Conservation (phyloP, 2,329 filamentous ascomycete species). For the Botrytis deweyae region DNA sequence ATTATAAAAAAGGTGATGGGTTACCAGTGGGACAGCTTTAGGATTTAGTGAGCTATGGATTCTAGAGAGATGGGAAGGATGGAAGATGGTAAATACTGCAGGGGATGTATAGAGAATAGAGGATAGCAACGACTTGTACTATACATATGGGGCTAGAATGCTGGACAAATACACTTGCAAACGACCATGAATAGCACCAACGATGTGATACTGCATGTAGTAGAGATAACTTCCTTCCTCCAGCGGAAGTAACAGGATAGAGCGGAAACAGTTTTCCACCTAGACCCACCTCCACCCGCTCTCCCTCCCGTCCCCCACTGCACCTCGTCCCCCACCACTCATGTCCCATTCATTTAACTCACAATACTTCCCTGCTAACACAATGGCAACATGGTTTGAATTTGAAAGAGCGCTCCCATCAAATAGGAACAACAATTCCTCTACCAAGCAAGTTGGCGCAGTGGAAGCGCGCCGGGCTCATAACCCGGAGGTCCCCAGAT, state of each 20-base stretch:
- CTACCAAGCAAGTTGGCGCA: constrained; percentile 41
- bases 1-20: constrained; percentile 2
- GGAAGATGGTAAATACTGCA: not conserved
- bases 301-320: not conserved
- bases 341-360: not conserved
- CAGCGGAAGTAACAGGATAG: not conserved
- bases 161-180: not conserved
- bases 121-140: not conserved
- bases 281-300: not conserved
- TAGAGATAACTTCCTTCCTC: not conserved
- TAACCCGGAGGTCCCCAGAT: constrained; percentile 43
- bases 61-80: too few species aligned
- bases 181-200: not conserved
- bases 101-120: not conserved
- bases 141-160: not conserved
- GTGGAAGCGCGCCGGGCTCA: constrained; percentile 43
- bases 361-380: not conserved
- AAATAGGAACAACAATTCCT: not conserved
- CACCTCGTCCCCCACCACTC: constrained; percentile 3
- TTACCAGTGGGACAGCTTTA: constrained; percentile 6
- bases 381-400: not conserved
- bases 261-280: not conserved
- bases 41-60: not conserved
- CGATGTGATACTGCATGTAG: not conserved
- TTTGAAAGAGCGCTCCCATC: rapidly evolving